phyloP scores from a whole-genome alignment of 176 grass and related monocot genomes.

The Eragrostis nindensis region DNA sequence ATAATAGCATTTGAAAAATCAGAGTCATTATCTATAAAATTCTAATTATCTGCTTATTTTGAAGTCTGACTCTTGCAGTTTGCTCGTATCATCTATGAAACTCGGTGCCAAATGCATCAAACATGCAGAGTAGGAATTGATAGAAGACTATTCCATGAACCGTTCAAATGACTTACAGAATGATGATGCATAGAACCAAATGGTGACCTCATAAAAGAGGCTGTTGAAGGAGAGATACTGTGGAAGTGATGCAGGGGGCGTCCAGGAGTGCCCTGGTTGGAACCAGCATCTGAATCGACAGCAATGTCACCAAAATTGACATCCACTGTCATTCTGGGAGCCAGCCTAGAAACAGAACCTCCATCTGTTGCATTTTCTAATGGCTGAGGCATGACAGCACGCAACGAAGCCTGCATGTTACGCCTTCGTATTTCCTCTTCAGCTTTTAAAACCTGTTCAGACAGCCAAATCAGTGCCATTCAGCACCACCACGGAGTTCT shows the following conservation, averaged over 20 bases:
- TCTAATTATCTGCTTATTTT: background rate
- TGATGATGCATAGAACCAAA: conserved; percentile 70
- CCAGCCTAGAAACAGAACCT: conserved; percentile 55
- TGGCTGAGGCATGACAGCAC: conserved; percentile 47
- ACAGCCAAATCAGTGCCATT: conserved; percentile 22
- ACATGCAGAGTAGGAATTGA: background rate
- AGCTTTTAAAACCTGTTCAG: conserved; percentile 79
- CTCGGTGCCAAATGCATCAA: background rate
- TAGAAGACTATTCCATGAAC: conserved; percentile 23
- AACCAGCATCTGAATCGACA: conserved; percentile 80
- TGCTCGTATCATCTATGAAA: background rate
- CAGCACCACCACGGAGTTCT: background rate
- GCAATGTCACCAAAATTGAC: conserved; percentile 86
- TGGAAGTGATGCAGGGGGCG: conserved; percentile 66
- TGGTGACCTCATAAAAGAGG: conserved; percentile 65
- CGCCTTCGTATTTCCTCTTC: conserved; percentile 91
- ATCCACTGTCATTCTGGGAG: conserved; percentile 65
- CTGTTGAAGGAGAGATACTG: conserved; percentile 73
- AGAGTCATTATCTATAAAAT: background rate
- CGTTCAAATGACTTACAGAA: conserved; percentile 51
- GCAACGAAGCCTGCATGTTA: conserved; percentile 50
- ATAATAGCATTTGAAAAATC: background rate
- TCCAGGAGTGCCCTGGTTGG: conserved; percentile 67
- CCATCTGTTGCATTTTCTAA: conserved; percentile 62
- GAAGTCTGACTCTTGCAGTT: background rate